These are phyloP conservation scores for Sisymbrium irio DNA, from an alignment of 345 rosid species.

Conservation along the genomic window DNA sequence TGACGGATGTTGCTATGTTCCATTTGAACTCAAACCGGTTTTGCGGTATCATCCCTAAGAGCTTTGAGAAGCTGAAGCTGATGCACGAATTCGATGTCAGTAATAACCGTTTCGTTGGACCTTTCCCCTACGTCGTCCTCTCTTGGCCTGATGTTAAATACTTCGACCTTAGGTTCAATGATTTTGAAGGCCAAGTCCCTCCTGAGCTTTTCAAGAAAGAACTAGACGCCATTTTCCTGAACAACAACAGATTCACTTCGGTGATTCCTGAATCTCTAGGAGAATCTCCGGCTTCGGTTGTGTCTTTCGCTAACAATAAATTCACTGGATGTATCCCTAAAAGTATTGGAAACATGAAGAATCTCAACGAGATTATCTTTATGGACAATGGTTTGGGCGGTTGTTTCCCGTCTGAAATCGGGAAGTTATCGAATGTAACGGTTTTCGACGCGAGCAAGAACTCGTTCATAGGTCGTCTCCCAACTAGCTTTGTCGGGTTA, in stretches of 20 bases:
- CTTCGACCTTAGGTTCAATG: conserved; percentile 66
- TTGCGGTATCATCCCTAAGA: conserved; percentile 76
- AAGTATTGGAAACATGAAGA: conserved; percentile 59
- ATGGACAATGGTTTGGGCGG: conserved; percentile 58
- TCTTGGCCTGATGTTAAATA: conserved; percentile 56
- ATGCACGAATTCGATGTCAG: conserved; percentile 87
- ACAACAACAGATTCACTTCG: conserved; percentile 72
- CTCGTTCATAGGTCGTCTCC: conserved; percentile 48
- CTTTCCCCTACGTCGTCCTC: conserved; percentile 53
- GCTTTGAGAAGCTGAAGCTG: conserved; percentile 45
- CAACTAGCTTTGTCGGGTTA: conserved; percentile 40
- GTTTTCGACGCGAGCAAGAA: conserved; percentile 64
- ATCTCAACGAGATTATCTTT: conserved; percentile 66
- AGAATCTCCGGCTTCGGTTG: conserved; percentile 56
- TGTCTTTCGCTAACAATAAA: conserved; percentile 70
- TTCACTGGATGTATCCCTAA: conserved; percentile 74
- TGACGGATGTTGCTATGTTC: conserved; percentile 63
- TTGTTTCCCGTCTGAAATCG: conserved; percentile 71
- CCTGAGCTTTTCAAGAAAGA: conserved; percentile 47
- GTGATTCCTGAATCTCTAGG: conserved; percentile 67
- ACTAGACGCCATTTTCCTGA: conserved; percentile 70
- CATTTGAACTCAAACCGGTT: conserved; percentile 81
- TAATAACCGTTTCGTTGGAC: conserved; percentile 77
- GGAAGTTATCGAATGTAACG: conserved; percentile 46
- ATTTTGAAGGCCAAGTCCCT: conserved; percentile 76